A percentile compares a stretch with the other conserved stretches of the same genome.
These are phyloP conservation scores for Xylariaceae sp. DNA, from an alignment of 2,329 filamentous ascomycete species.

Conservation along the genomic window DNA sequence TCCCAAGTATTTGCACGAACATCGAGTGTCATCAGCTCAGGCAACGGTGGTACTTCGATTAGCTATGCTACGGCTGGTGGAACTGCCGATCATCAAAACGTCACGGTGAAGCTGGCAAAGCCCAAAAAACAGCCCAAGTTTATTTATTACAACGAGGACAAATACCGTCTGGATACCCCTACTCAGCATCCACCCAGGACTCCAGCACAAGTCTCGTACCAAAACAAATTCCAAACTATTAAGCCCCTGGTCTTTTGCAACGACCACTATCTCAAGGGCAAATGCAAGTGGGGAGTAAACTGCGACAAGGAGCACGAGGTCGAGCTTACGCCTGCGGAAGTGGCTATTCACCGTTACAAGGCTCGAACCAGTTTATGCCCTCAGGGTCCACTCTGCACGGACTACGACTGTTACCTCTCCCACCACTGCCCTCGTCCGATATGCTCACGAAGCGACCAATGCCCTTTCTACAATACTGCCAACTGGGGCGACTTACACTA, in stretches of 20 bases:
- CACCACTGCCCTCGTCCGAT: constrained; percentile 31
- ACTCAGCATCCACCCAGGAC: constrained; percentile 31
- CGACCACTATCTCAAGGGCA: constrained; percentile 32
- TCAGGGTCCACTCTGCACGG: constrained; percentile 30
- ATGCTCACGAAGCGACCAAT: constrained; percentile 26
- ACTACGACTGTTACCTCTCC: constrained; percentile 34
- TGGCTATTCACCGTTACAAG: constrained; percentile 35
- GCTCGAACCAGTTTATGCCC: constrained; percentile 34
- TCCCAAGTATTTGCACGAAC: constrained; percentile 16
- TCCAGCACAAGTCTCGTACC: constrained; percentile 30
- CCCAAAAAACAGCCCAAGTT: constrained; percentile 31
- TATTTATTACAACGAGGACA: constrained; percentile 30
- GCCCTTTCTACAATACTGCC: constrained; percentile 29
- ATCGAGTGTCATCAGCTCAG: constrained; percentile 30
- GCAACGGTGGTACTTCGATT: constrained; percentile 34
- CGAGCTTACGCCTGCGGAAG: constrained; percentile 29
- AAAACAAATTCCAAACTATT: constrained; percentile 30
- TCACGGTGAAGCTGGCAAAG: constrained; percentile 31
- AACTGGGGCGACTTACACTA: constrained; percentile 32
- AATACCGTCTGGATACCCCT: constrained; percentile 30
- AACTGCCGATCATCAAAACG: constrained; percentile 30
- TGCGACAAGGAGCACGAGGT: constrained; percentile 33
- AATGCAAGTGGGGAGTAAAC: constrained; percentile 28
- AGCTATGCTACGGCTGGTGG: constrained; percentile 34
- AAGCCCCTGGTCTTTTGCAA: constrained; percentile 33